These are phyloP conservation scores for Trichoderma polysporum DNA, from an alignment of 2,329 filamentous ascomycete genomes.

Conservation along the genomic window DNA sequence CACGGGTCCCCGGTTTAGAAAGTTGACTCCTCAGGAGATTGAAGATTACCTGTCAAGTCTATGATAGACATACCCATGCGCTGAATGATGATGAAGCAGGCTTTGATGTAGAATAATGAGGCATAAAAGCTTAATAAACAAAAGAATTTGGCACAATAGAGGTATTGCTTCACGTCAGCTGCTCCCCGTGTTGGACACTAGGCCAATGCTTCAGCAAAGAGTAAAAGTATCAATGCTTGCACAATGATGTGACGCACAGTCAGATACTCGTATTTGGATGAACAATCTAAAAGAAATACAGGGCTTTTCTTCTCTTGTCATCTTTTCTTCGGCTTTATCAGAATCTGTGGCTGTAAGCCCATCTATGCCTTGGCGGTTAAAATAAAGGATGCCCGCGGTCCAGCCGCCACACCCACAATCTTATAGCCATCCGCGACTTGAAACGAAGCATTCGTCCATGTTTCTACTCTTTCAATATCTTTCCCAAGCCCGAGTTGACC, in stretches of 20 bases:
- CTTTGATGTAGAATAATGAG: conserved; percentile 21
- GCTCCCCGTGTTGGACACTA: no score
- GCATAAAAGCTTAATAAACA: conserved; percentile 20
- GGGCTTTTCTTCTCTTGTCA: background rate
- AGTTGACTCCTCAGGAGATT: conserved; percentile 95
- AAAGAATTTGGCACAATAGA: conserved; percentile 10
- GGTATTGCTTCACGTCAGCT: no score
- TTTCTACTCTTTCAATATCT: conserved; percentile 23
- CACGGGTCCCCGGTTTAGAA: conserved; percentile 83
- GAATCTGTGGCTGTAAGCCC: background rate
- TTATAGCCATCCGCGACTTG: conserved; percentile 28
- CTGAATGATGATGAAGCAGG: conserved; percentile 12
- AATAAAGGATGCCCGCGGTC: conserved; percentile 51
- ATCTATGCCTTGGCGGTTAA: conserved; percentile 33
- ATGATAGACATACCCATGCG: conserved; percentile 49
- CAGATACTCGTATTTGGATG: background rate
- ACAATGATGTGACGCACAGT: no score
- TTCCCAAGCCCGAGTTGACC: conserved; percentile 56
- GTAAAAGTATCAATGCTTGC: no score
- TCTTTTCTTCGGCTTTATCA: no score
- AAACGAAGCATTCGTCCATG: conserved; percentile 41
- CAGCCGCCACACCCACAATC: conserved; percentile 47
- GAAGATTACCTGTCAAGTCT: conserved; percentile 99
- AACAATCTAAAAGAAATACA: background rate
- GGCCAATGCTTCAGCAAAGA: no score